Conservation (phyloP, 2,329 filamentous ascomycete genomes). For the Exophiala lecanii-corni region DNA sequence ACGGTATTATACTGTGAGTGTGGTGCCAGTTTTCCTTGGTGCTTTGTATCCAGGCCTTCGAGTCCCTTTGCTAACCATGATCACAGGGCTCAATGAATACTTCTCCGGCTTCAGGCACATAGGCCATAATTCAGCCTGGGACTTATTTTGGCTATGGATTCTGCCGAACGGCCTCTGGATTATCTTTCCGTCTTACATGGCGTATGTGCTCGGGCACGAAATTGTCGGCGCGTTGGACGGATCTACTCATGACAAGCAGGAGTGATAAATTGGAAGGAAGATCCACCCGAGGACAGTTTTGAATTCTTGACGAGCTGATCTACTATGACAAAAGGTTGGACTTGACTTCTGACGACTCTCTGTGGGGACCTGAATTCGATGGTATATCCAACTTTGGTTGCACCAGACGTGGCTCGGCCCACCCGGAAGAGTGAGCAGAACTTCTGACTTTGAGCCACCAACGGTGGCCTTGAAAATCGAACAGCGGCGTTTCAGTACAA, state of each 20-base stretch:
- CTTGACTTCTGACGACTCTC: too few relatives aligned
- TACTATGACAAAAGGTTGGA: too few relatives aligned
- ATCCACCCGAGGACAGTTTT: too few relatives aligned
- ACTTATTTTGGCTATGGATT: constrained; percentile 57
- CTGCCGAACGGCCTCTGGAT: constrained; percentile 66
- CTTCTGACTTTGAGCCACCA: too few relatives aligned
- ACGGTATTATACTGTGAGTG: constrained; percentile 62
- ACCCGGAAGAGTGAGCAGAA: too few relatives aligned
- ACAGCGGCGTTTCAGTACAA: too few relatives aligned
- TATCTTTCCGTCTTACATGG: constrained; percentile 58
- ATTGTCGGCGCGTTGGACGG: constrained; percentile 50
- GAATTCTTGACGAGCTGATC: too few relatives aligned
- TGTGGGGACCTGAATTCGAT: too few relatives aligned
- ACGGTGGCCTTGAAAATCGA: too few relatives aligned
- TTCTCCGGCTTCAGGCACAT: constrained; percentile 58
- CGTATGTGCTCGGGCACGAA: constrained; percentile 56
- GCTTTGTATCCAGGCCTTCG: neutral
- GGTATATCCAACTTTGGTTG: too few relatives aligned
- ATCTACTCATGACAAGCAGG: constrained; percentile 11
- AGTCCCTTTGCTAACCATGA: neutral
- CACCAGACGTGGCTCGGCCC: too few relatives aligned
- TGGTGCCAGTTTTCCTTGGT: neutral
- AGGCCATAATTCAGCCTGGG: constrained; percentile 54
- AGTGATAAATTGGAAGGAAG: constrained; percentile 5
- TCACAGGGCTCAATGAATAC: constrained; percentile 55